These are phyloP conservation scores for Mucor sp. DNA, from an alignment of 371 early-diverging fungal species.

Conservation along the genomic window DNA sequence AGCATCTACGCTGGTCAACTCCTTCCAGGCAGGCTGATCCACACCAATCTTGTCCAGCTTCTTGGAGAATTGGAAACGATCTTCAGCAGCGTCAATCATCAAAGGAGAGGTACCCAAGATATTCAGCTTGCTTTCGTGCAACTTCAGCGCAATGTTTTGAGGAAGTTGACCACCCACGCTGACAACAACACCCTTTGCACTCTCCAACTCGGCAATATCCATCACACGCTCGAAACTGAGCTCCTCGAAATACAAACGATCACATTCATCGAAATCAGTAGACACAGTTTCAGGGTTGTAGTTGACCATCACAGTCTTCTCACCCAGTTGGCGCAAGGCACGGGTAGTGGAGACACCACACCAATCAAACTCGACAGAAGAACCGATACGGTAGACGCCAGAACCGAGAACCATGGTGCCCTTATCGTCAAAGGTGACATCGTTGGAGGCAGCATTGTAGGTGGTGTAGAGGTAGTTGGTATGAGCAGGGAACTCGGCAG, in stretches of 20 bases:
- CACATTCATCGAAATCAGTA: conserved; percentile 95
- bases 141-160: conserved; percentile 89
- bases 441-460: conserved; percentile 86
- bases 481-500: conserved; percentile 91
- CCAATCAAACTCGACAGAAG: conserved; percentile 95
- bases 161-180: conserved; percentile 93
- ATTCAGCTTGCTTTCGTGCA: conserved; percentile 70
- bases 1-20: conserved; percentile 78
- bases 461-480: conserved; percentile 95
- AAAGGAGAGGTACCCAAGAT: conserved; percentile 90
- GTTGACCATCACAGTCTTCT: conserved; percentile 93
- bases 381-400: conserved; percentile 95
- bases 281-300: conserved; percentile 98
- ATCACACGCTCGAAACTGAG: conserved; percentile 87
- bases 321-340: conserved; percentile 73
- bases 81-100: conserved; percentile 91
- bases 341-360: conserved; percentile 87
- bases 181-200: conserved; percentile 80
- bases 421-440: conserved; percentile 82
- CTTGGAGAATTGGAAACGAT: conserved; percentile 91
- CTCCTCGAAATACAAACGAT: conserved; percentile 94
- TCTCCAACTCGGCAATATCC: conserved; percentile 91
- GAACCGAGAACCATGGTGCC: conserved; percentile 95
- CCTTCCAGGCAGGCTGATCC: conserved; percentile 95
- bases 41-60: conserved; percentile 88